These are phyloP conservation scores for Chalara sp. DNA, from an alignment of 2,329 filamentous ascomycete species.

Conservation along the genomic window DNA sequence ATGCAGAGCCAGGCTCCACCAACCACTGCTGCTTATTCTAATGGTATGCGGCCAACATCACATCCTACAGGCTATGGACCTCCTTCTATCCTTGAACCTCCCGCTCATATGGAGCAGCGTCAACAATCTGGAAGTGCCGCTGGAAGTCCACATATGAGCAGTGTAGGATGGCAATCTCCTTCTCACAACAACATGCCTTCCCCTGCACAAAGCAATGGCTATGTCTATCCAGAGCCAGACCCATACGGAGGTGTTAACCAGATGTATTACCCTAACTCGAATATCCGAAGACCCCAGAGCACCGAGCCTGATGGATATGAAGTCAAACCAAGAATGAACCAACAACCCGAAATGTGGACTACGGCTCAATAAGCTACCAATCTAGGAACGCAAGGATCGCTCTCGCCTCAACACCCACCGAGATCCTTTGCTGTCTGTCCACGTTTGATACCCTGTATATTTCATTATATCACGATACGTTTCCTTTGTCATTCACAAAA, in stretches of 20 bases:
- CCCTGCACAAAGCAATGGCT: conserved; percentile 55
- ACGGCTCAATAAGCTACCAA: conserved; percentile 34
- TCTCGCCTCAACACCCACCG: background rate
- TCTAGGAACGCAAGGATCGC: background rate
- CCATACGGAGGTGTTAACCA: conserved; percentile 54
- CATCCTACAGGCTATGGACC: conserved; percentile 80
- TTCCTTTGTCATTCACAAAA: conserved; percentile 8
- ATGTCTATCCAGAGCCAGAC: conserved; percentile 80
- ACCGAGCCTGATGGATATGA: conserved; percentile 65
- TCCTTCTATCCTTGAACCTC: conserved; percentile 69
- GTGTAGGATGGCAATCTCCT: conserved; percentile 76
- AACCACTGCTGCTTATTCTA: conserved; percentile 49
- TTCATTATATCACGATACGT: conserved; percentile 10
- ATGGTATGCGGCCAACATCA: conserved; percentile 62
- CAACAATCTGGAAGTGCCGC: conserved; percentile 61
- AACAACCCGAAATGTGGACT: conserved; percentile 41
- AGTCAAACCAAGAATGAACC: conserved; percentile 46
- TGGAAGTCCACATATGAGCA: conserved; percentile 77
- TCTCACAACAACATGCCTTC: conserved; percentile 57
- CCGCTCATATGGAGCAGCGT: conserved; percentile 63
- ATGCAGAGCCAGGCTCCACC: conserved; percentile 51
- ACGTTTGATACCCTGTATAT: conserved; percentile 25
- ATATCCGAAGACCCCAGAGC: conserved; percentile 68
- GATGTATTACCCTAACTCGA: conserved; percentile 66
- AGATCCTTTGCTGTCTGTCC: conserved; percentile 8